Base-by-base conservation (phyloP, 306 rosid species). In the Quercus gilva region DNA sequence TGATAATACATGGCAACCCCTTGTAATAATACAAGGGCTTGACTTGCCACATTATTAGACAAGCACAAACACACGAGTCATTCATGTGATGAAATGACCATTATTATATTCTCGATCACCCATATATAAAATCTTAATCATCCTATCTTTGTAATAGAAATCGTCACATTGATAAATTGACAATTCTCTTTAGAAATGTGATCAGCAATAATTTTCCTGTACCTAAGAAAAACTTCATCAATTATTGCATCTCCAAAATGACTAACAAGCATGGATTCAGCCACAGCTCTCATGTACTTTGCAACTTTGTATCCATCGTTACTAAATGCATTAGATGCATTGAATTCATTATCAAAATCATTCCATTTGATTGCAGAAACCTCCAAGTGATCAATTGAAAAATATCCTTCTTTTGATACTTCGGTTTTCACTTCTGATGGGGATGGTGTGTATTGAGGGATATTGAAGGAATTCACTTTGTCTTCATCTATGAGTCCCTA, bases 381-480 rank as follows among this genome's bases (percentile, higher is more conserved):
- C 51, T 87, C 77, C 0, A 84, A 4, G 13, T 25, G 43, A 20
- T 76, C 76, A 52, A 84, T 67, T 65, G 18, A 74, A 68, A 90
- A 90, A 11, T 90, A 87, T 6, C 91, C 91, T 78, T 86, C 86
- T 67, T 86, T 90, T 1, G 23, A 2, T 33, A 90, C 83, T 81
- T 86, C 90, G 18, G 15, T 15, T 86, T 73, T 72, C 72, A 90
- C 82, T 72, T 90, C 94, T 9, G 74, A 71, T 12, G 87, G 80
- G 0, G 87, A 41, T 41, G 94, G 94, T 4, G 90, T 78, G 68
- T 90, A 90, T 4, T 80, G 85, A 73, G 91, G 91, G 71, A 90
- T 84, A 75, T 90, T 90, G 82, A 90, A 90, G 15, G 70, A 73
- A n/a, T 87, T 65, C 80, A 90, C 2, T 76, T 90, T 45, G 25